phyloP scores from a whole-genome alignment of 768 basidiomycete species.

The Lepiota brunneoincarnata region DNA sequence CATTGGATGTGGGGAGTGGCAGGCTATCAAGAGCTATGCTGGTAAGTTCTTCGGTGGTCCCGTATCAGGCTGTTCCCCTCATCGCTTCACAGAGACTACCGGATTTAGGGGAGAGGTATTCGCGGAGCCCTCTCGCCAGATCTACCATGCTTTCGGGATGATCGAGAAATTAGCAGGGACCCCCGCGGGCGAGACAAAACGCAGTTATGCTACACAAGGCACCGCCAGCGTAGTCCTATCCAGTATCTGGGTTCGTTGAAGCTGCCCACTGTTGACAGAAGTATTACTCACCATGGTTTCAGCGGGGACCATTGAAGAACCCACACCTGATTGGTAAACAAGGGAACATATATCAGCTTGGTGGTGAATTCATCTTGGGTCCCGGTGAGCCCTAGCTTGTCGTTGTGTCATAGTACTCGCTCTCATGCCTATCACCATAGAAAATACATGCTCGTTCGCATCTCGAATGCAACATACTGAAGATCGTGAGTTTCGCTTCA shows the following conservation, averaged over 20 bases:
- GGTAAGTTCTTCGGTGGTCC: constrained; percentile 27
- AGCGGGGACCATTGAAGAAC: constrained; percentile 38
- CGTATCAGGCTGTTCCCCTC: background rate
- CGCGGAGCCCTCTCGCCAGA: constrained; percentile 50
- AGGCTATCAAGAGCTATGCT: constrained; percentile 45
- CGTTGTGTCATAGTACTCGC: background rate
- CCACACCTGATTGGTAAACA: constrained; percentile 54
- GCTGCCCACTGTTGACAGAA: background rate
- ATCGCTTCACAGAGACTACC: constrained; percentile 36
- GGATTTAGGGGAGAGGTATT: constrained; percentile 49
- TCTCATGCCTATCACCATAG: constrained; percentile 21
- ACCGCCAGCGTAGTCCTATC: constrained; percentile 28
- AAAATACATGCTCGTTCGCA: constrained; percentile 46
- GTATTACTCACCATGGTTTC: constrained; percentile 6
- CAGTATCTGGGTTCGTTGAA: constrained; percentile 43
- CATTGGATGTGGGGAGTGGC: constrained; percentile 61
- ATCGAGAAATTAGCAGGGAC: constrained; percentile 45
- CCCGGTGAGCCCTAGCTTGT: constrained; percentile 38
- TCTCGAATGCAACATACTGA: constrained; percentile 60
- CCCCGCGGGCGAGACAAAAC: constrained; percentile 40
- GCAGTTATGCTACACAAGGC: constrained; percentile 40
- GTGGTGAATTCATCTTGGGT: constrained; percentile 58
- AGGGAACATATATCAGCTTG: constrained; percentile 59
- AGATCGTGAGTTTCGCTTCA: constrained; percentile 41
- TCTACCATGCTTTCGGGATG: constrained; percentile 65